Evolutionary conservation across 805 yeast genomes (phyloP), one percentile per base, ranked within the genome.

Genomic region (Nakazawaea ambrosiae): DNA sequence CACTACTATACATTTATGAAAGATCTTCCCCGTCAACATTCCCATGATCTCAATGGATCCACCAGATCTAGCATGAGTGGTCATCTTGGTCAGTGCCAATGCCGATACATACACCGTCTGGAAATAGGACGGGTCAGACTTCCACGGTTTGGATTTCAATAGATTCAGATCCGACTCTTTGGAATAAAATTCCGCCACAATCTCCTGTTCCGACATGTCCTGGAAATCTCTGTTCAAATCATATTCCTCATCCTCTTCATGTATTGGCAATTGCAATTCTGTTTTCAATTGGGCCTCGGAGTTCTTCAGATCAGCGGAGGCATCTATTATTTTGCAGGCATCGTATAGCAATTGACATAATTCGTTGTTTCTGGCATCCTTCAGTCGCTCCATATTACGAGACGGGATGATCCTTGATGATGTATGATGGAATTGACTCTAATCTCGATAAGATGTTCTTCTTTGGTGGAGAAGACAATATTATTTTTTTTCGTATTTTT

Each of bases 31-130:
- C 0, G 89, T 74, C 56, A 90, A 66, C 83, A 89, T 83, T 4
- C 97, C 98, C 97, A 90, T 90, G 5, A 92, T 76, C 55, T 90
- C 98, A 27, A 86, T 81, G 8, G 81, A 63, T 1, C 95, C 95
- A 4, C 97, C 97, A 1, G 78, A 64, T 18, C 81, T 64, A 1
- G 96, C 89, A 58, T 88, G 96, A 11, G 75, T 63, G 2, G 82
- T 57, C 83, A 88, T 87, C 51, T 86, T 86, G 42, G 73, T 55
- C 31, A 83, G 54, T 0, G 95, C 94, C 22, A 83, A 54, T 1
- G 85, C 66, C 2, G 95, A 82, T 1, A 88, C 68, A 43, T 73
- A 70, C 5, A 72, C 80, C 9, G 69, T 69, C 34, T 66, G 68
- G 54, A 84, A 84, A 49, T 76, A 81, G 32, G 71, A 66, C 1